These are phyloP conservation scores for Ceriops zippeliana DNA, from an alignment of 345 rosid species.

Conservation along the genomic window DNA sequence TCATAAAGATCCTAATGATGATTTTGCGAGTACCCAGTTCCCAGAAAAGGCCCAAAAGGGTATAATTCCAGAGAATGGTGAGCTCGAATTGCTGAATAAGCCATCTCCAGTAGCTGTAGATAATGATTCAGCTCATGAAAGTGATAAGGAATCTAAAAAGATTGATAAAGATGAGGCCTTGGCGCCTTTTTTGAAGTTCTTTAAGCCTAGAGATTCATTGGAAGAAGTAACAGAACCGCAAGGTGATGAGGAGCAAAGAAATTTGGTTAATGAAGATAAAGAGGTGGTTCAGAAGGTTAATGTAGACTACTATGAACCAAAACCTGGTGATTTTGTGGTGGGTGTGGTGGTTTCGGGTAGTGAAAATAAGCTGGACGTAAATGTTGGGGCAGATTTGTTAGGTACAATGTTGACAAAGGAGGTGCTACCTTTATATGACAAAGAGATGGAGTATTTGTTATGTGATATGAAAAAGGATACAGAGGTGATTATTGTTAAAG, in stretches of 20 bases:
- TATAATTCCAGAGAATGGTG: conserved; percentile 37
- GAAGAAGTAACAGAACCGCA: conserved; percentile 27
- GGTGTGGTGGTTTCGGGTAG: conserved; percentile 98
- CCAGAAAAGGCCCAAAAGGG: conserved; percentile 29
- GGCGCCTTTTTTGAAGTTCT: conserved; percentile 78
- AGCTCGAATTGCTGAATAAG: conserved; percentile 60
- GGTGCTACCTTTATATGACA: conserved; percentile 72
- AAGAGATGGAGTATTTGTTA: conserved; percentile 60
- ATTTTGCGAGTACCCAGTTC: conserved; percentile 29
- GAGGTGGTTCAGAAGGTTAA: conserved; percentile 38
- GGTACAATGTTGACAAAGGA: conserved; percentile 97
- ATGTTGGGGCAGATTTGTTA: conserved; percentile 76
- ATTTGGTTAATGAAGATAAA: conserved; percentile 15
- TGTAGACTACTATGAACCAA: conserved; percentile 78
- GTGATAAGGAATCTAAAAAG: conserved; percentile 25
- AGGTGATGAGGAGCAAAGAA: conserved; percentile 21
- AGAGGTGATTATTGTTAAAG: conserved; percentile 54
- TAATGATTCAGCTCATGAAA: conserved; percentile 29
- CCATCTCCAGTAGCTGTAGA: conserved; percentile 44
- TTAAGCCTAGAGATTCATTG: conserved; percentile 44
- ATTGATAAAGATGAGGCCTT: conserved; percentile 57
- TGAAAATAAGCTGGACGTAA: conserved; percentile 87
- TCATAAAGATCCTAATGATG: conserved; percentile 33
- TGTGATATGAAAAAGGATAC: conserved; percentile 63
- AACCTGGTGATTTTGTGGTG: conserved; percentile 74